Conservation (phyloP, 202 grass and related monocot genomes). For the Schoenoplectus tabernaemontani region DNA sequence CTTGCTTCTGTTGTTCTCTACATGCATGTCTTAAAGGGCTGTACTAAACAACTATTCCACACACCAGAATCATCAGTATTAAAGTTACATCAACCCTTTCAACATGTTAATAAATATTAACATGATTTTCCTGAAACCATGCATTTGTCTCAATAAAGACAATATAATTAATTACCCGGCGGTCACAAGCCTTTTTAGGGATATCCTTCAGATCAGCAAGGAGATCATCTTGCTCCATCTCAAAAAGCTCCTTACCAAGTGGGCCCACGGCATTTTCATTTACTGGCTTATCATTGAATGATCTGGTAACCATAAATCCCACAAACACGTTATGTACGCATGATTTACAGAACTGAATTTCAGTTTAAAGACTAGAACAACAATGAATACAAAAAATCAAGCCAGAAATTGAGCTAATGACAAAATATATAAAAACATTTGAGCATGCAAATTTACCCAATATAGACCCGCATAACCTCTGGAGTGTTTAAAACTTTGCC, state of each 20-base stretch:
- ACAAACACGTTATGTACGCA: neutral
- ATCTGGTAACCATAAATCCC: conserved; percentile 34
- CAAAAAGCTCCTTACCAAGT: conserved; percentile 75
- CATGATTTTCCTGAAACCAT: neutral
- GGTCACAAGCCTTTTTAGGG: conserved; percentile 80
- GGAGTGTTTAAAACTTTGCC: conserved; percentile 95
- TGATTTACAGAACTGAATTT: conserved; percentile 13
- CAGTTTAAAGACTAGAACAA: conserved; percentile 6
- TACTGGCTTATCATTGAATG: conserved; percentile 85
- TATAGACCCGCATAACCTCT: conserved; percentile 84
- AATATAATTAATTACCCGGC: conserved; percentile 35
- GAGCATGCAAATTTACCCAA: conserved; percentile 51
- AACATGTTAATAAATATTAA: neutral
- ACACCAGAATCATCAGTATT: neutral
- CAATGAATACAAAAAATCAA: neutral
- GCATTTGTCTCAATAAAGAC: neutral
- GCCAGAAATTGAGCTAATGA: neutral
- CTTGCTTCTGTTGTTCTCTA: neutral
- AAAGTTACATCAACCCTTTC: too few relatives aligned
- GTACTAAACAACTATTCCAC: neutral
- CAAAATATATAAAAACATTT: neutral
- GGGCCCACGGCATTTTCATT: conserved; percentile 64
- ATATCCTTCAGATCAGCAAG: conserved; percentile 79
- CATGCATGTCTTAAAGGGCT: neutral
- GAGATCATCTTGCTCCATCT: conserved; percentile 80